phyloP scores from a whole-genome alignment of 1,284 basidiomycete genomes.

The Boletellus deceptivus region DNA sequence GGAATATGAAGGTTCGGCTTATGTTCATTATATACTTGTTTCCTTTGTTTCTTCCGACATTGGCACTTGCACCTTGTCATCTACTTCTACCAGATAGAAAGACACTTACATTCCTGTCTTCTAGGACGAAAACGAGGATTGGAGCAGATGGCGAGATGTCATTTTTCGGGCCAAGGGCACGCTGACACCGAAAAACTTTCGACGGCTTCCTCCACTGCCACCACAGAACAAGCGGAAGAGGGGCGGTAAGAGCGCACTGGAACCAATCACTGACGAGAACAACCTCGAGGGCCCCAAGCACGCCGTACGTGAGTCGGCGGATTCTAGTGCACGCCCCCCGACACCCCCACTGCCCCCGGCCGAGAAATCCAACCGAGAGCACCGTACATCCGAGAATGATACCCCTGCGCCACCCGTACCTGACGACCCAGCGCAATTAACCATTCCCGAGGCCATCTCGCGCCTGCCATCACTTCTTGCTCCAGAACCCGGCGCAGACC shows the following conservation, averaged over 20 bases:
- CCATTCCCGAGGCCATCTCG: slow-evolving; percentile 24
- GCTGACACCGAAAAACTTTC: slow-evolving; percentile 48
- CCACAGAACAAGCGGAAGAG: slow-evolving; percentile 56
- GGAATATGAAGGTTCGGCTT: slow-evolving; percentile 74
- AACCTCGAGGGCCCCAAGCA: neutral
- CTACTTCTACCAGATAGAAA: neutral
- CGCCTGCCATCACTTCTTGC: slow-evolving; percentile 18
- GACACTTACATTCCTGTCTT: slow-evolving; percentile 9
- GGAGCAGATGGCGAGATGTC: slow-evolving; percentile 86
- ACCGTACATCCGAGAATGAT: neutral
- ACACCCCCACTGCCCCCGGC: neutral
- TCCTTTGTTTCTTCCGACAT: neutral
- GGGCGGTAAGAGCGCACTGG: slow-evolving; percentile 40
- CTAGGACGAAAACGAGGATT: slow-evolving; percentile 89
- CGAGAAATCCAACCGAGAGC: neutral
- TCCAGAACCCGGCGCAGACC: slow-evolving; percentile 29
- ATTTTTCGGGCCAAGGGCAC: slow-evolving; percentile 72
- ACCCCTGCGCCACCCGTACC: neutral
- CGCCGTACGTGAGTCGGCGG: neutral
- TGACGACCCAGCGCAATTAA: slow-evolving; percentile 11
- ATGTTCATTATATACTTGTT: neutral
- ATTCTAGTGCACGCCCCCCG: neutral
- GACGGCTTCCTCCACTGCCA: slow-evolving; percentile 48
- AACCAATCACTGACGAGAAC: slow-evolving; percentile 17
- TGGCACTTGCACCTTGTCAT: neutral